Percentiles rank a stretch among this genome's conserved stretches.
These are phyloP conservation scores for Hypoxylon crocopeplum DNA, from an alignment of 495 filamentous ascomycete species.

Conservation along the genomic window DNA sequence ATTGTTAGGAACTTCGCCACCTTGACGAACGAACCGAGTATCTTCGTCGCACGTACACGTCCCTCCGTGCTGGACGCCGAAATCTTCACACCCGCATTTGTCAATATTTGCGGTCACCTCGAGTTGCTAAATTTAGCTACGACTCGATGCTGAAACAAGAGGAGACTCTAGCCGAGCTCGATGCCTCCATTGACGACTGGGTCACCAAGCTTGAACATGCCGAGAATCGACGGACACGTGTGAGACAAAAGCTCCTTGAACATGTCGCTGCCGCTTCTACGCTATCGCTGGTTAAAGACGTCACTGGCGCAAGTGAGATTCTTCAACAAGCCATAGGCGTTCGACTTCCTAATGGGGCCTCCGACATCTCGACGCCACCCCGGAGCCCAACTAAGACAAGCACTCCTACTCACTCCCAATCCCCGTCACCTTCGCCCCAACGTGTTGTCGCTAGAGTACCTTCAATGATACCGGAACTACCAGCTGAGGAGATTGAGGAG, in stretches of 20 bases:
- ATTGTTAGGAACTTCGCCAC: constrained; percentile 64
- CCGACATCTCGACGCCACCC: constrained; percentile 56
- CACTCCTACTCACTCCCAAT: constrained; percentile 40
- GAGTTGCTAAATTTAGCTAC: constrained; percentile 67
- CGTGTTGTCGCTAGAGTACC: constrained; percentile 56
- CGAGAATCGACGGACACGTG: constrained; percentile 72
- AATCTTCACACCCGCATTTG: constrained; percentile 74
- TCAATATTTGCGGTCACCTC: constrained; percentile 68
- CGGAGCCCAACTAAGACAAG: constrained; percentile 52
- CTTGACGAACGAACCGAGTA: constrained; percentile 78
- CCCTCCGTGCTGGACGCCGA: constrained; percentile 69
- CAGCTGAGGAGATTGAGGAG: constrained; percentile 47
- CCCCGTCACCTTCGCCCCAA: constrained; percentile 50
- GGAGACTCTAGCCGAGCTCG: constrained; percentile 73
- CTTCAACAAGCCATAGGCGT: constrained; percentile 51
- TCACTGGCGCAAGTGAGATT: constrained; percentile 46
- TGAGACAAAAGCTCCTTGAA: constrained; percentile 79
- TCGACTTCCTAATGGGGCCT: constrained; percentile 43
- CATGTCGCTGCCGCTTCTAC: constrained; percentile 69
- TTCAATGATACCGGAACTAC: constrained; percentile 55
- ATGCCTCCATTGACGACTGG: constrained; percentile 79
- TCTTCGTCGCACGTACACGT: constrained; percentile 70
- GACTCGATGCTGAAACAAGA: constrained; percentile 77
- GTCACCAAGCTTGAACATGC: constrained; percentile 73
- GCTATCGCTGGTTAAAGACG: constrained; percentile 44